Evolutionary conservation across 129 eudicot genomes (phyloP).

Genomic region (Heracleum sosnowskyi): DNA sequence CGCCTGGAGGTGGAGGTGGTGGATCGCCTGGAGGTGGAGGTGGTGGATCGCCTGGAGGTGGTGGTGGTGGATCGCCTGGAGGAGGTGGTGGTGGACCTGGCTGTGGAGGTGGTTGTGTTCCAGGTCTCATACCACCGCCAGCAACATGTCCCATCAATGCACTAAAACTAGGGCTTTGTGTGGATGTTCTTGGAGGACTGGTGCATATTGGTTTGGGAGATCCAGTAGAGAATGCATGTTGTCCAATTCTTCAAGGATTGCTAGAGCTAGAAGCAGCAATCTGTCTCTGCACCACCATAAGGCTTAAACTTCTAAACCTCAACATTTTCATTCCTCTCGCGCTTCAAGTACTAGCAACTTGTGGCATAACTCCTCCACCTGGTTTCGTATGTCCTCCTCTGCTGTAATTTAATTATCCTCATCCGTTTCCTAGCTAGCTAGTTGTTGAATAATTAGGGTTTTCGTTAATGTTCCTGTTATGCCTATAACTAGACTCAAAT

Average conservation of each 20-base stretch:
- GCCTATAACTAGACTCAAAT: neutral
- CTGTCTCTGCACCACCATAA: slow-evolving; percentile 50
- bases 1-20: neutral
- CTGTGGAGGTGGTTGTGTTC: neutral
- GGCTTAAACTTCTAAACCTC: slow-evolving; percentile 35
- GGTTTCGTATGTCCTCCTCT: slow-evolving; percentile 41
- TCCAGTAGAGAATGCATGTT: slow-evolving; percentile 28
- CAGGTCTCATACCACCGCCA: neutral
- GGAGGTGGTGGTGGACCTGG: neutral
- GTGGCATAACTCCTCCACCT: slow-evolving; percentile 43
- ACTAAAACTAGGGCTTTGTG: slow-evolving; percentile 37
- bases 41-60: neutral
- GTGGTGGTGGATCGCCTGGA: neutral
- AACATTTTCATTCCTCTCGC: slow-evolving; percentile 38
- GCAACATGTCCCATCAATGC: slow-evolving; percentile 50
- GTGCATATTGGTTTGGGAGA: slow-evolving; percentile 36
- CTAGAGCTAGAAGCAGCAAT: slow-evolving; percentile 42
- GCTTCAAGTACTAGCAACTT: slow-evolving; percentile 34
- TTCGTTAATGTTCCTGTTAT: neutral
- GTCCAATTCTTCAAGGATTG: slow-evolving; percentile 42
- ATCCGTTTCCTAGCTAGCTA: neutral
- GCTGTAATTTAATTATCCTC: neutral
- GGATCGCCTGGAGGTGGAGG: neutral
- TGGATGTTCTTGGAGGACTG: slow-evolving; percentile 40
- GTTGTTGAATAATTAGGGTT: neutral